Conservation (phyloP, 257 asterid genomes). For the Solanum bukasovii region DNA sequence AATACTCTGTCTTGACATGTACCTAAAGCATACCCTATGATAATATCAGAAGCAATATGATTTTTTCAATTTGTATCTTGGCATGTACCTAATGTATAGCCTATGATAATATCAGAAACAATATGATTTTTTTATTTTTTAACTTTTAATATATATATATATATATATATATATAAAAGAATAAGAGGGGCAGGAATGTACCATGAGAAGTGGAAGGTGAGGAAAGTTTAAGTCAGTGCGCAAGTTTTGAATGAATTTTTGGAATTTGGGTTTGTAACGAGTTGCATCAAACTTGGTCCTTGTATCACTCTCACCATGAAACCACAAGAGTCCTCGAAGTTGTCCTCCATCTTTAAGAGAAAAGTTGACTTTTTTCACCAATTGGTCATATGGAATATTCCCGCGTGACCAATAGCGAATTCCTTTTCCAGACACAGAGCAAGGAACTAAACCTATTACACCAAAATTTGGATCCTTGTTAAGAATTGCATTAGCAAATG, state of each 20-base stretch:
- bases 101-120: background rate
- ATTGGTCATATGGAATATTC: background rate
- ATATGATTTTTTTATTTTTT: no score
- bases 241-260: background rate
- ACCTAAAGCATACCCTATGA: no score
- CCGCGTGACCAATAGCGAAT: slow-evolving; percentile 9
- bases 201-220: background rate
- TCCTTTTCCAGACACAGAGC: slow-evolving; percentile 15
- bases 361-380: background rate
- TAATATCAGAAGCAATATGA: no score
- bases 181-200: background rate
- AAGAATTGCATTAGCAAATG: slow-evolving; percentile 15
- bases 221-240: background rate
- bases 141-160: no score
- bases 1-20: background rate
- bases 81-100: background rate
- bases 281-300: background rate
- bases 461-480: slow-evolving; percentile 10
- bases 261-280: background rate
- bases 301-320: slow-evolving; percentile 15
- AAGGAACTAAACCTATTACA: slow-evolving; percentile 11
- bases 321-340: slow-evolving; percentile 19
- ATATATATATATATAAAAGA: background rate
- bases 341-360: slow-evolving; percentile 12
- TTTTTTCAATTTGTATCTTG: no score